Base-by-base conservation (phyloP, 179 eudicot genomes). In the Silene vulgaris region DNA sequence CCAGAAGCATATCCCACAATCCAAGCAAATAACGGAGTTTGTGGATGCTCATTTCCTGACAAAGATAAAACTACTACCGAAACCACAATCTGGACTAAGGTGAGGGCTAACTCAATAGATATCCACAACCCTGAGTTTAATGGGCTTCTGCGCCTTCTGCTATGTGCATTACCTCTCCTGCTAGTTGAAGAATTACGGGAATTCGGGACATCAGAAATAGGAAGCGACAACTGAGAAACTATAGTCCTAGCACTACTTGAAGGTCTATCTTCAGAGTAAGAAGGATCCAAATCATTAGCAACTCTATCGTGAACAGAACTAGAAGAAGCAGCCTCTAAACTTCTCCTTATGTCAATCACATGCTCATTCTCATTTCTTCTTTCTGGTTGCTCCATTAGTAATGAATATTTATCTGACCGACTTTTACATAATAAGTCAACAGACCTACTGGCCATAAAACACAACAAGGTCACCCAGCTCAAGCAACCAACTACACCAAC, bases 31-130 rank as follows among this genome's bases (percentile, higher is more conserved):
- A 85, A 75, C 0, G 88, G 86, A 28, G 88, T 79, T 68, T 35
- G 83, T 20, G 88, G 86, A 76, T 85, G 85, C 71, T 85, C 88
- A 65, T 85, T 64, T 66, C 83, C 77, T n/a, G 88, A 80, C 76
- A 83, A 74, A 67, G 72, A 79, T 76, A 85, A 81, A 50, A 85
- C 85, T 43, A 85, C 30, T 16, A 74, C 78, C 0, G 88, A 81
- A 21, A 81, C 86, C 74, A 85, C 28, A 74, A 85, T 85, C 82
- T 85, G 88, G 30, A 80, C 79, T 11, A 85, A 56, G 54, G 84
- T 83, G 65, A 85, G 83, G 29, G 45, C 75, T 63, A 85, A 74
- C 74, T 85, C 88, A 72, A 85, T 59, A 50, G 85, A 81, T 80
- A 85, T 79, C 88, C 88, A 85, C 54, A 81, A 26, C 30, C 81